Percentiles rank a stretch among this genome's conserved stretches.
These are phyloP conservation scores for Penicillium griseofulvum DNA, from an alignment of 2,329 filamentous ascomycete species.

Conservation along the genomic window DNA sequence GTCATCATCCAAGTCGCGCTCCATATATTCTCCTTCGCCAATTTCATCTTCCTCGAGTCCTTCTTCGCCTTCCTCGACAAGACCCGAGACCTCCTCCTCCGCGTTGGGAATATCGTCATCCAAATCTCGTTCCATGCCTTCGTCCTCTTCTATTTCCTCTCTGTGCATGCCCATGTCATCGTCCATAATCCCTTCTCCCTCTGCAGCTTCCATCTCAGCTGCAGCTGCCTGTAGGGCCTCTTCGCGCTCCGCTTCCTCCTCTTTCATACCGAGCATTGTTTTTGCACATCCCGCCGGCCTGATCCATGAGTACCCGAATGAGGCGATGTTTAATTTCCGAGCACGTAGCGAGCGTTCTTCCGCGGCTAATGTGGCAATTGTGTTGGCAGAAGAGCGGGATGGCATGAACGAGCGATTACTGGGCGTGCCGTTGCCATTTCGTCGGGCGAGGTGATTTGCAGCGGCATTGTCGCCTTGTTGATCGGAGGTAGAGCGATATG, in stretches of 20 bases:
- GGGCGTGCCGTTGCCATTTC: constrained; percentile 24
- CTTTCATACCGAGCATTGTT: constrained; percentile 83
- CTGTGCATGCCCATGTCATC: constrained; percentile 42
- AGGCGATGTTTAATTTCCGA: constrained; percentile 76
- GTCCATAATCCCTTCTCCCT: constrained; percentile 35
- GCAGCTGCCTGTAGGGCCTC: constrained; percentile 76
- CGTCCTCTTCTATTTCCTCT: constrained; percentile 43
- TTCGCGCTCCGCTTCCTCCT: constrained; percentile 83
- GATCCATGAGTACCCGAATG: constrained; percentile 88
- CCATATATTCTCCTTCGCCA: constrained; percentile 48
- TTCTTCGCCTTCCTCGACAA: constrained; percentile 45
- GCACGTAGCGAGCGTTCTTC: constrained; percentile 76
- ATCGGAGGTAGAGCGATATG: constrained; percentile 39
- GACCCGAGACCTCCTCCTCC: constrained; percentile 39
- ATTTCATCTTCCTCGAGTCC: constrained; percentile 54
- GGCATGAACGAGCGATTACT: constrained; percentile 35
- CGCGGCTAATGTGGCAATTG: constrained; percentile 65
- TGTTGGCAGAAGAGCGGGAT: constrained; percentile 55
- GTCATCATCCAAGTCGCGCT: constrained; percentile 68
- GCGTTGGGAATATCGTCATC: constrained; percentile 48
- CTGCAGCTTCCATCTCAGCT: constrained; percentile 68
- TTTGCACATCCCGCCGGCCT: constrained; percentile 84
- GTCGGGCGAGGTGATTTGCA: constrained; percentile 23
- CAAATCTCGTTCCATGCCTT: constrained; percentile 43
- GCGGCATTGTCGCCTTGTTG: constrained; percentile 31